Base-by-base conservation (phyloP, 2,329 filamentous ascomycete species). In the Knufia fluminis region DNA sequence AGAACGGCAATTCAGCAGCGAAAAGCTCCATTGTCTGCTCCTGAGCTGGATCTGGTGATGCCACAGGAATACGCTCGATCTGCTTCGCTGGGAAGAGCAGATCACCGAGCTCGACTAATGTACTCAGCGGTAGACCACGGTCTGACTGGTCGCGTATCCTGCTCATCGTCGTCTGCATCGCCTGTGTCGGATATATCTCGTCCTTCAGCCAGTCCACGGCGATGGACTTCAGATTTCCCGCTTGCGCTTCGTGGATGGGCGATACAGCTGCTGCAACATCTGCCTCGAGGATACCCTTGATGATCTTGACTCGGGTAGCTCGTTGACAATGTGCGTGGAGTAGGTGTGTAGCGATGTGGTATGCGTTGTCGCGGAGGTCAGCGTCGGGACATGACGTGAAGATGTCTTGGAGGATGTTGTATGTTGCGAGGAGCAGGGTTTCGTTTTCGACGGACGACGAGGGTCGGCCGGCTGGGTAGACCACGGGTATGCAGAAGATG, bases 141-240 rank as follows among this genome's bases (percentile, higher is more conserved):
- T 49, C n/a, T 8, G 6, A 17, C 16, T 39, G 19, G 10, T 24
- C 19, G 2, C 7, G 4, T 12, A 39, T 19, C 17, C 19, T 43
- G 31, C 14, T 19, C 38, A 49, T 49, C 16, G 43, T 49, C 20
- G 4, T 35, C 19, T 23, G n/a, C 8, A 20, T 33, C 16, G 17
- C 28, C 28, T 36, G 22, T 3, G 40, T 46, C 3, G 42, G 33
- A 41, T 32, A 45, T 36, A 59, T 51, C 32, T 59, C 57, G 22
- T 52, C 52, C 42, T 59, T 60, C 41, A 60, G 44, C 58, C 58
- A 60, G 20, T 59, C 54, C n/a, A 56, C 52, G n/a, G 55, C 57
- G 7, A 60, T 50, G 19, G 55, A 51, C 38, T 56, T 58, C 51
- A 60, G 50, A 3, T 39, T 41, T 3, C 52, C 55, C 28, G 49